phyloP scores from a whole-genome alignment of 352 stramenopile species.

The Sclerospora graminicola region DNA sequence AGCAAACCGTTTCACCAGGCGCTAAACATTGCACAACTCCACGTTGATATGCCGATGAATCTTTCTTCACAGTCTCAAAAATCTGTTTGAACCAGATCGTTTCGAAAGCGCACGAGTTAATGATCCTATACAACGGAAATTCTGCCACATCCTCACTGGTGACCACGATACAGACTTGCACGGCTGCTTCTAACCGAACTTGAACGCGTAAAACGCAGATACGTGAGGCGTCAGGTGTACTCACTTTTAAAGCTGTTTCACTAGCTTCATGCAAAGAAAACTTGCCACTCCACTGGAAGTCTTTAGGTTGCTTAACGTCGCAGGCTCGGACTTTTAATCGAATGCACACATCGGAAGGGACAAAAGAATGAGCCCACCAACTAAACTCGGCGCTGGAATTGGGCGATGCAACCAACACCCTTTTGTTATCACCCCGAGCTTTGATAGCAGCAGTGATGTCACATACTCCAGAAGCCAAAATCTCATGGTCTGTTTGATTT shows the following conservation, averaged over 20 bases:
- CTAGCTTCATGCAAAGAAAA: conserved; percentile 78
- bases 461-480: conserved; percentile 38
- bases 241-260: conserved; percentile 79
- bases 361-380: conserved; percentile 36
- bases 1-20: conserved; percentile 61
- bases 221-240: conserved; percentile 64
- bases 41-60: conserved; percentile 33
- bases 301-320: conserved; percentile 5
- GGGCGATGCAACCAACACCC: conserved; percentile 19
- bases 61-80: conserved; percentile 57
- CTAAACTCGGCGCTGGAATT: conserved; percentile 52
- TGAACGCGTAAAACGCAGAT: conserved; percentile 76
- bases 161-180: conserved; percentile 68
- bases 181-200: conserved; percentile 56
- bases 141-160: conserved; percentile 50
- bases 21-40: conserved; percentile 56
- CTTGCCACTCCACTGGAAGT: conserved; percentile 71
- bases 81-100: conserved; percentile 77
- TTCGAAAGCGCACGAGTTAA: conserved; percentile 61
- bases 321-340: conserved; percentile 43
- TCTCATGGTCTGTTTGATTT: conserved; percentile 51
- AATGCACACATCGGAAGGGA: conserved; percentile 54
- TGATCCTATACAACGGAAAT: conserved; percentile 68
- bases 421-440: conserved; percentile 12
- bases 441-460: conserved; percentile 25